Conservation (phyloP, 305 asterid species). For the Fraxinus velutina region DNA sequence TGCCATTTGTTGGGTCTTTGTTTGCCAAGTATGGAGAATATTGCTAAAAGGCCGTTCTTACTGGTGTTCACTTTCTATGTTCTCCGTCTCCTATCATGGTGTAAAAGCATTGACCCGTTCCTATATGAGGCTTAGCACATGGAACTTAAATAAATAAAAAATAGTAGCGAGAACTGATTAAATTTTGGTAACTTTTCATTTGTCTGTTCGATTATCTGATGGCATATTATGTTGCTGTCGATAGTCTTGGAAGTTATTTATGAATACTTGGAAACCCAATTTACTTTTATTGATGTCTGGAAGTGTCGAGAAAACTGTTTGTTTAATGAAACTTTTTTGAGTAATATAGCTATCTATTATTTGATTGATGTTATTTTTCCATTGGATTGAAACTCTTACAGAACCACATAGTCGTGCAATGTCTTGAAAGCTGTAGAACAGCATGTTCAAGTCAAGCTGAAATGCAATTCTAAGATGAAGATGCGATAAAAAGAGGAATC, state of each 20-base stretch:
- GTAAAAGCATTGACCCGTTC: not conserved
- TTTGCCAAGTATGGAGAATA: not conserved
- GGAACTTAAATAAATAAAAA: not conserved
- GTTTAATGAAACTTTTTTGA: not conserved
- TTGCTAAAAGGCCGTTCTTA: not conserved
- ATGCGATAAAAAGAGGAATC: not conserved
- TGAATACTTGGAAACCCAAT: not conserved
- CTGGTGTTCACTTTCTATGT: not conserved
- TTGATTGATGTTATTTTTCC: not conserved
- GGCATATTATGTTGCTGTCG: not conserved
- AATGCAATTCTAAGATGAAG: not conserved
- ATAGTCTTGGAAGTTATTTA: not conserved
- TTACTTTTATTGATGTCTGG: not conserved
- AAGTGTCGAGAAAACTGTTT: not conserved
- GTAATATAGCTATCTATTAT: not conserved
- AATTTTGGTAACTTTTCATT: not conserved
- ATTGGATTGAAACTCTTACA: not conserved
- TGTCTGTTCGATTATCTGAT: not conserved
- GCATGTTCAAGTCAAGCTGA: not conserved
- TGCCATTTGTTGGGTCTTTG: not conserved
- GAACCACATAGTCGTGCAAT: not conserved
- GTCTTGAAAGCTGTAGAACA: not conserved
- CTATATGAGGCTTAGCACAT: not conserved
- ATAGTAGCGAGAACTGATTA: not conserved
- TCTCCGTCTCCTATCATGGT: not conserved